Evolutionary conservation across 148 eudicot genomes (phyloP).

Genomic region (Oxyria digyna): DNA sequence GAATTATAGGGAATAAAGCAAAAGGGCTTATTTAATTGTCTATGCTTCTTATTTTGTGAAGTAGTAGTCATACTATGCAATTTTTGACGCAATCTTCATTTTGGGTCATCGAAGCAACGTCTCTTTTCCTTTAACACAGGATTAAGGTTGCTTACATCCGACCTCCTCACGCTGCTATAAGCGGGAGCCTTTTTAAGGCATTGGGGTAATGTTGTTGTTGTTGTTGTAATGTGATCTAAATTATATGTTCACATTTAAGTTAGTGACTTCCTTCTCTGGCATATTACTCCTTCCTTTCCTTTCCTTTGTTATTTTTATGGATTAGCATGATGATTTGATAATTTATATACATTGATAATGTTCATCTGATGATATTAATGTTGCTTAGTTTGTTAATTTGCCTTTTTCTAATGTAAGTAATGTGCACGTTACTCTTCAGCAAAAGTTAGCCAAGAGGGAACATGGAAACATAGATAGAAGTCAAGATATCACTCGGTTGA

Average conservation of each 20-base stretch:
- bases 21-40: too few species aligned
- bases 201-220: too few species aligned
- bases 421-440: constrained; percentile 32
- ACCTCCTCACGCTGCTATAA: too few species aligned
- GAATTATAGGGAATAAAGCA: too few species aligned
- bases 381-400: not conserved
- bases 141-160: too few species aligned
- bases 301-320: not conserved
- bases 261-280: not conserved
- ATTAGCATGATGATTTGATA: not conserved
- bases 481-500: constrained; percentile 80
- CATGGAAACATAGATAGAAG: constrained; percentile 88
- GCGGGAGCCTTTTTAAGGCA: too few species aligned
- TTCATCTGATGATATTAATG: not conserved
- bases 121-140: too few species aligned
- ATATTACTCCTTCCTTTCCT: not conserved
- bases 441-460: constrained; percentile 94
- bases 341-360: not conserved
- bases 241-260: not conserved
- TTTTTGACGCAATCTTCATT: too few species aligned
- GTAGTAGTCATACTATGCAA: too few species aligned
- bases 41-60: too few species aligned
- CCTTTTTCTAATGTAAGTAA: not conserved
- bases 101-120: too few species aligned
- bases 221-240: not conserved